Conservation (phyloP, 768 basidiomycete genomes). For the Cystofilobasidium bisporidii region DNA sequence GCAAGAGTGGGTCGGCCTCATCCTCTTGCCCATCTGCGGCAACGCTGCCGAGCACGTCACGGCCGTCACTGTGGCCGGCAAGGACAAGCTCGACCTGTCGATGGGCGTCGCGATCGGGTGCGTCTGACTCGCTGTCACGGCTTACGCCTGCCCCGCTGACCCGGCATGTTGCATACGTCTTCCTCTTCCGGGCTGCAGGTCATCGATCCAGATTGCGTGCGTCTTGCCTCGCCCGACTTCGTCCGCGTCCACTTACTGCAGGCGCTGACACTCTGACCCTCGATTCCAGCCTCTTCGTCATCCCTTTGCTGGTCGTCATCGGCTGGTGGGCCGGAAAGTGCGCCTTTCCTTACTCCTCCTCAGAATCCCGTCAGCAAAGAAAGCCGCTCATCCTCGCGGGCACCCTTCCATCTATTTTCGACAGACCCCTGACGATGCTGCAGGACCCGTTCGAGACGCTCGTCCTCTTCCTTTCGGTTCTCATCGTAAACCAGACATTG, state of each 20-base stretch:
- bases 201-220: conserved; percentile 52
- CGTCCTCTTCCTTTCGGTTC: conserved; percentile 46
- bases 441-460: conserved; percentile 81
- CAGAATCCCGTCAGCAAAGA: conserved; percentile 32
- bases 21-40: conserved; percentile 24
- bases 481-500: conserved; percentile 73
- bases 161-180: too few species aligned
- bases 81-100: conserved; percentile 29
- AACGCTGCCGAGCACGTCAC: conserved; percentile 35
- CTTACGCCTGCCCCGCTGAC: too few species aligned
- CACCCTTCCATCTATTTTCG: background rate
- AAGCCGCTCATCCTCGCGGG: too few species aligned
- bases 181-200: too few species aligned
- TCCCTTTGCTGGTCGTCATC: conserved; percentile 36
- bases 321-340: conserved; percentile 44
- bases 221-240: too few species aligned
- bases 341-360: background rate
- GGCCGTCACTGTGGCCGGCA: conserved; percentile 28
- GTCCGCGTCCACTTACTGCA: too few species aligned
- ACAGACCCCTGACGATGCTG: conserved; percentile 55
- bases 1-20: conserved; percentile 65
- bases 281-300: conserved; percentile 33
- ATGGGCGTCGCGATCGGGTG: conserved; percentile 35
- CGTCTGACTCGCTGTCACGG: too few species aligned
- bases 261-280: too few species aligned